These are phyloP conservation scores for Sungouiozyma intestinalis DNA, from an alignment of 805 yeast genomes.

Conservation along the genomic window DNA sequence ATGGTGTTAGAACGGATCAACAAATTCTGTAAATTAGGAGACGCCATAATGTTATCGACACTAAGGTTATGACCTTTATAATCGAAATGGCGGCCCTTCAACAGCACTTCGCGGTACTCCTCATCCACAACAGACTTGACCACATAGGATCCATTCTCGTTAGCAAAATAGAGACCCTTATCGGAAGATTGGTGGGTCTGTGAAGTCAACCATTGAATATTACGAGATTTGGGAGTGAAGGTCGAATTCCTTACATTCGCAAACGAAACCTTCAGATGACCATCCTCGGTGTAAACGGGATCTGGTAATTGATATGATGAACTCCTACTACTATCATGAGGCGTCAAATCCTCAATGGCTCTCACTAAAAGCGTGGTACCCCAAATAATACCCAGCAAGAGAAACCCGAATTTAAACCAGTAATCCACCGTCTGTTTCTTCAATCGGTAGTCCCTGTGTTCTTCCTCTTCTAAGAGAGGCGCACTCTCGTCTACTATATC, in stretches of 20 bases:
- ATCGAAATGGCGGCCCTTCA: slow-evolving; percentile 38
- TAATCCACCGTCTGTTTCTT: slow-evolving; percentile 4
- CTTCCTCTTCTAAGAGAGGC: slow-evolving; percentile 9
- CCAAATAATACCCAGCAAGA: slow-evolving; percentile 16
- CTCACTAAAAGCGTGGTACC: slow-evolving; percentile 15
- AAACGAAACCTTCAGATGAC: slow-evolving; percentile 29
- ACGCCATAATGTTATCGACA: slow-evolving; percentile 48
- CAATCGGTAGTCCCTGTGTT: slow-evolving; percentile 2
- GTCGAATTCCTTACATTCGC: slow-evolving; percentile 42
- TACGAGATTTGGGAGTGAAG: slow-evolving; percentile 41
- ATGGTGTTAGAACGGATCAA: slow-evolving; percentile 50
- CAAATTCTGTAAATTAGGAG: slow-evolving; percentile 54
- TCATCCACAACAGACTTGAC: slow-evolving; percentile 38
- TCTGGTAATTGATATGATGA: slow-evolving; percentile 9
- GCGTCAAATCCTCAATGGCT: slow-evolving; percentile 3
- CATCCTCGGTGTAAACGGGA: slow-evolving; percentile 12
- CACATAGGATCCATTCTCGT: slow-evolving; percentile 37
- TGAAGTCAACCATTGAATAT: slow-evolving; percentile 59
- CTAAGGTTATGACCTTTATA: slow-evolving; percentile 32
- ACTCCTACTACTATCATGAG: background rate
- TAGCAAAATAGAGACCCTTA: slow-evolving; percentile 56
- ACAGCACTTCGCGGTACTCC: slow-evolving; percentile 36
- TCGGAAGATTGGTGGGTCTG: slow-evolving; percentile 36
- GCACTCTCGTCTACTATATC: slow-evolving; percentile 3
- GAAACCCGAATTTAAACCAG: slow-evolving; percentile 8